Evolutionary conservation across 23 red algal genomes (phyloP).

Genomic region (Porphyridium purpureum): DNA sequence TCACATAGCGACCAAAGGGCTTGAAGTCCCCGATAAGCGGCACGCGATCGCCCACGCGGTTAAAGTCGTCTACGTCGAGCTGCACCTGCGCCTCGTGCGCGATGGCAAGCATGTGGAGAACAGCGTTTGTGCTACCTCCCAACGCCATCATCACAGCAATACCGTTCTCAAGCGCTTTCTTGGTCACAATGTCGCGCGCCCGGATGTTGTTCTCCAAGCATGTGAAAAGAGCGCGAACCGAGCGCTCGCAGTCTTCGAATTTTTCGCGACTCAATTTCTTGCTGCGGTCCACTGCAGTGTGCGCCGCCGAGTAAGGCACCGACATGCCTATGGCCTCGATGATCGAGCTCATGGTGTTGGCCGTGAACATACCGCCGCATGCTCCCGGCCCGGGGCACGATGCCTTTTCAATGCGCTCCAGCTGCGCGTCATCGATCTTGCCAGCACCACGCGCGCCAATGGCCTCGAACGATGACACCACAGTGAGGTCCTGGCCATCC

Average conservation of each 20-base stretch:
- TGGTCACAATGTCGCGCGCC: constrained; percentile 62
- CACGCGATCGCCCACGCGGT: constrained; percentile 57
- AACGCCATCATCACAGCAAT: constrained; percentile 87
- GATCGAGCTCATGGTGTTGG: constrained; percentile 94
- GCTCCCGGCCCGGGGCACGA: constrained; percentile 80
- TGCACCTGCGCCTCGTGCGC: constrained; percentile 89
- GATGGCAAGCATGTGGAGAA: constrained; percentile 83
- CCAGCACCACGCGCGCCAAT: constrained; percentile 77
- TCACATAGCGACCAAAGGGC: constrained; percentile 89
- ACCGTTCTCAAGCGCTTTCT: constrained; percentile 92
- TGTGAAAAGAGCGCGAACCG: constrained; percentile 79
- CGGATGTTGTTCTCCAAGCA: constrained; percentile 88
- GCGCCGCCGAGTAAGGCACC: constrained; percentile 86
- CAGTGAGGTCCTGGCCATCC: constrained; percentile 57
- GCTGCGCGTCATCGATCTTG: constrained; percentile 62
- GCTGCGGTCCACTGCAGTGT: constrained; percentile 62
- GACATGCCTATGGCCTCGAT: constrained; percentile 92
- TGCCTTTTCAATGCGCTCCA: constrained; percentile 50
- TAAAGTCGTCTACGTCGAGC: constrained; percentile 92
- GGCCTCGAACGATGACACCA: constrained; percentile 90
- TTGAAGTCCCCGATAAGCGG: constrained; percentile 93
- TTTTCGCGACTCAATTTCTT: constrained; percentile 60
- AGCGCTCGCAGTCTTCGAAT: constrained; percentile 41
- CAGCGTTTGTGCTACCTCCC: constrained; percentile 92
- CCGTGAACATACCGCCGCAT: constrained; percentile 95